Base-by-base conservation (phyloP, 495 filamentous ascomycete species). In the Aspergillus bertholletiae region DNA sequence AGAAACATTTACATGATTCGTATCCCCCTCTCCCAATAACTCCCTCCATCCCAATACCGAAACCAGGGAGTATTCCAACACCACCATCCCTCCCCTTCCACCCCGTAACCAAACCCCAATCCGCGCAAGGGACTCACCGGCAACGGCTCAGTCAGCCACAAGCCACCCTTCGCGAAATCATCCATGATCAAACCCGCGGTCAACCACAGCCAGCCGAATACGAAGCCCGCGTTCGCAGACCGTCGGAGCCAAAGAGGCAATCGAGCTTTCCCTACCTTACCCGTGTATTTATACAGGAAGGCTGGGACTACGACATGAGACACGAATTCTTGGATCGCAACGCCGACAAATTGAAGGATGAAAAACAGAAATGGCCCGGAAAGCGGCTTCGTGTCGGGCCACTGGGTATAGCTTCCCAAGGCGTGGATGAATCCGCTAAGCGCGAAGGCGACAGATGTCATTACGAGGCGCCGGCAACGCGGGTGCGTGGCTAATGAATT, bases 61-160 rank as follows among this genome's bases (percentile, higher is more conserved):
- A 80, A 64, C 55, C 81, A 80, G 32, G 73, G 48, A 44, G 69
- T 61, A 49, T 75, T 71, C 78, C 80, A 86, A 59, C 84, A 73
- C 79, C 77, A 83, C 72, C 77, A 82, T 3, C 78, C 75, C 49
- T 82, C 76, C 0, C 66, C 78, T 32, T 72, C 44, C 7, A 57
- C 56, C 3, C 77, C 82, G 11, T 78, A 62, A 1, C 80, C 83
- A 8, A 87, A 37, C 7, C 81, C 82, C 9, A 88, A 34, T 9
- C 74, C 76, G 35, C 86, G 69, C 11, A 85, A 43, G 3, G 70
- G 62, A 59, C 86, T 89, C 1, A 88, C 18, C 0, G 88, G 88
- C n/a, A 90, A 67, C 0, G 86, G 87, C 67, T 90, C 86, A 55
- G 76, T 82, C 17, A 88, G 53, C 82, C 84, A 90, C 7, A 90